Conservation (phyloP, 2,329 filamentous ascomycete genomes). For the Botryotinia convoluta region DNA sequence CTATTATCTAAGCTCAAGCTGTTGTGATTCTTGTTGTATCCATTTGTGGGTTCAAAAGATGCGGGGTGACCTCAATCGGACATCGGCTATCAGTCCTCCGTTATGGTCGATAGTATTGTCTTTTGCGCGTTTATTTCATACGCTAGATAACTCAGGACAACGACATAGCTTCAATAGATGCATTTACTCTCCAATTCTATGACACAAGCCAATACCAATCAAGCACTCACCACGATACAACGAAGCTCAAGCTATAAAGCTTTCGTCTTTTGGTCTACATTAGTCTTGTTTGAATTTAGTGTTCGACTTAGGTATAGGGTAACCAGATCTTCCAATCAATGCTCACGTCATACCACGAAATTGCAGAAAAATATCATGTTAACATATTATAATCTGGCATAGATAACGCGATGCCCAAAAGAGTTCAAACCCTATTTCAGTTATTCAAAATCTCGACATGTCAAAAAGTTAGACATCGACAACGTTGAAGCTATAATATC, state of each 20-base stretch:
- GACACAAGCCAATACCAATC: not conserved
- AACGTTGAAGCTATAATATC: not conserved
- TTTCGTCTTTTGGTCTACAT: not conserved
- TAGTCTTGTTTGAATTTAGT: not conserved
- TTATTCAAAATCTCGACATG: not conserved
- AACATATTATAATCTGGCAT: not conserved
- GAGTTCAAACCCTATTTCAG: not conserved
- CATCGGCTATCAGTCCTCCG: not conserved
- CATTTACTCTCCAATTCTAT: not conserved
- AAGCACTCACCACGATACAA: not conserved
- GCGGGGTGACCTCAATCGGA: not conserved
- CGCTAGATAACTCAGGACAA: not conserved
- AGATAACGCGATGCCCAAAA: accelerated
- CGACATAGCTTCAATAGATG: not conserved
- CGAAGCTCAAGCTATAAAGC: not conserved
- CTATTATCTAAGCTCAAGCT: not conserved
- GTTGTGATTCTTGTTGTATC: not conserved
- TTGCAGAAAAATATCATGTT: not conserved
- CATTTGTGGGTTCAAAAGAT: not conserved
- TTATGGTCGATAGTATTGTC: not conserved
- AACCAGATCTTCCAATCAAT: not conserved
- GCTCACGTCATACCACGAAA: not conserved
- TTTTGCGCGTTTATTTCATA: not conserved
- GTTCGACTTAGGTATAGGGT: not conserved
- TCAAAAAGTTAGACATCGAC: not conserved